These are phyloP conservation scores for Fusarium algeriense DNA, from an alignment of 2,329 filamentous ascomycete species.

Conservation along the genomic window DNA sequence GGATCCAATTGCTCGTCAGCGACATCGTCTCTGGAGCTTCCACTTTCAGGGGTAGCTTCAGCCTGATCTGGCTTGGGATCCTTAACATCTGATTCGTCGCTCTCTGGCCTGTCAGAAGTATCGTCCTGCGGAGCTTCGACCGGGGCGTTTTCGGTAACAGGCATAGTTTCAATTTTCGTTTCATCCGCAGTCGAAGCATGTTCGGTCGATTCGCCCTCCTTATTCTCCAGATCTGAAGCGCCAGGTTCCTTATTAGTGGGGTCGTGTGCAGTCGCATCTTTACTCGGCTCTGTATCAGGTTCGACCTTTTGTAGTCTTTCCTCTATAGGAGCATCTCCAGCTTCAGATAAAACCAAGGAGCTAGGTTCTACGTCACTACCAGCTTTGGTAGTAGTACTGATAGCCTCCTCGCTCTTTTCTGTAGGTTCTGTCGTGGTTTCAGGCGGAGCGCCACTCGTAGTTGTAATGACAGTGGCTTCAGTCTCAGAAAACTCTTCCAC, in stretches of 20 bases:
- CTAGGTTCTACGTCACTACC: background rate
- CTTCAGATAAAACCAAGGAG: background rate
- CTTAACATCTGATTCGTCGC: background rate
- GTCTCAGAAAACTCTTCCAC: constrained; percentile 4
- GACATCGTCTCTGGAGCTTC: constrained; percentile 2
- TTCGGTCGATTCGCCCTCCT: background rate
- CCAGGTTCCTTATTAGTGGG: background rate
- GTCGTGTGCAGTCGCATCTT: background rate
- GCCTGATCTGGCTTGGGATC: background rate
- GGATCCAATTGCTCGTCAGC: background rate
- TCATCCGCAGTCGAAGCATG: constrained; percentile 1
- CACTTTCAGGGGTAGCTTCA: constrained; percentile 5
- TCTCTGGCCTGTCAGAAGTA: constrained; percentile 4
- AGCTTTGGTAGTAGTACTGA: constrained; percentile 6
- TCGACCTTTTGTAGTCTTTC: constrained; percentile 5
- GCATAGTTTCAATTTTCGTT: background rate
- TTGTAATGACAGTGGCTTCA: background rate
- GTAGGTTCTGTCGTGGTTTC: constrained; percentile 8
- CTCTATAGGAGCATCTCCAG: constrained; percentile 2
- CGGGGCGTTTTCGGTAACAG: background rate
- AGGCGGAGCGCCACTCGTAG: background rate
- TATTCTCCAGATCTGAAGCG: constrained; percentile 1
- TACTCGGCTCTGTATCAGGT: background rate
- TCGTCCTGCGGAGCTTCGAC: background rate
- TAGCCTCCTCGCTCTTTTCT: constrained; percentile 10